Evolutionary conservation across 2,329 filamentous ascomycete genomes (phyloP).

Genomic region (Cylindrodendrum hubeiense): DNA sequence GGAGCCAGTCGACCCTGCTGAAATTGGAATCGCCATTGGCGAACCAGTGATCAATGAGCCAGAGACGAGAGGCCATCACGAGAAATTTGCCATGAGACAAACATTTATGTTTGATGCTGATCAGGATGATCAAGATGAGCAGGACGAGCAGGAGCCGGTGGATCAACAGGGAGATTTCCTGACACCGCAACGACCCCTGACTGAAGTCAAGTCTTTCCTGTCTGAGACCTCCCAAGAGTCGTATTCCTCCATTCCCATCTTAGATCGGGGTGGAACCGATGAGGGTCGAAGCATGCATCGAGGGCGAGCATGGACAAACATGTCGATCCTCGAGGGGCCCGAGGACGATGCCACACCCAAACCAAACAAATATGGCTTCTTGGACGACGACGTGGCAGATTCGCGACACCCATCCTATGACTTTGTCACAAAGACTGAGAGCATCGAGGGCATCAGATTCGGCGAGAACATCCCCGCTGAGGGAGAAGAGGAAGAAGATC

Average conservation of each 20-base stretch:
- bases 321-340: slow-evolving; percentile 65
- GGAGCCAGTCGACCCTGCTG: slow-evolving; percentile 30
- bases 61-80: slow-evolving; percentile 60
- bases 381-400: slow-evolving; percentile 36
- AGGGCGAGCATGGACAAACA: slow-evolving; percentile 65
- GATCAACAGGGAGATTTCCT: slow-evolving; percentile 33
- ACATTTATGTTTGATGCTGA: slow-evolving; percentile 47
- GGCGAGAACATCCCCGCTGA: slow-evolving; percentile 48
- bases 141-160: slow-evolving; percentile 37
- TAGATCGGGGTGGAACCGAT: slow-evolving; percentile 75
- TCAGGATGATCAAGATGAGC: slow-evolving; percentile 38
- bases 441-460: slow-evolving; percentile 59
- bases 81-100: slow-evolving; percentile 59
- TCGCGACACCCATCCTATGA: slow-evolving; percentile 62
- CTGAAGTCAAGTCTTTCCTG: slow-evolving; percentile 61
- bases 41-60: slow-evolving; percentile 46
- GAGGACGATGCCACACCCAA: slow-evolving; percentile 53
- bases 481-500: slow-evolving; percentile 49
- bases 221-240: slow-evolving; percentile 78
- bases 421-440: slow-evolving; percentile 66
- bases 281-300: slow-evolving; percentile 58
- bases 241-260: slow-evolving; percentile 81
- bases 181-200: slow-evolving; percentile 44
- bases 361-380: slow-evolving; percentile 37
- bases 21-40: slow-evolving; percentile 39